These are phyloP conservation scores for Neonectria sp. DNA, from an alignment of 2,329 filamentous ascomycete species.

Conservation along the genomic window DNA sequence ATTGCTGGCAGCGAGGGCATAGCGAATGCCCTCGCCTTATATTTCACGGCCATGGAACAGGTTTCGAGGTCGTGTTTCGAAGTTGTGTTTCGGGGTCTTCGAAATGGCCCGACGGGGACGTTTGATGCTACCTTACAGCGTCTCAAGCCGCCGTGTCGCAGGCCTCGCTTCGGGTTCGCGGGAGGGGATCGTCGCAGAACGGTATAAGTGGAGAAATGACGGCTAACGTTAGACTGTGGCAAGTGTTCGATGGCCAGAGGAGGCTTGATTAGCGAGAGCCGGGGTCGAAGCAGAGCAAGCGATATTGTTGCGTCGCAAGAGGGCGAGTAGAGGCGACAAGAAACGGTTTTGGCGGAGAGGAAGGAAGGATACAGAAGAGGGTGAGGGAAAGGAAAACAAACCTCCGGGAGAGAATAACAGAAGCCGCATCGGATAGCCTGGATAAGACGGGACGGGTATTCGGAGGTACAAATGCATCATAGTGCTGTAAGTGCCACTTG, in stretches of 20 bases:
- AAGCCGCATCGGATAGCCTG: conserved; percentile 15
- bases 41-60: conserved; percentile 40
- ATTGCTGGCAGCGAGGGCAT: conserved; percentile 37
- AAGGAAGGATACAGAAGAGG: conserved; percentile 1
- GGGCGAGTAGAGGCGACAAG: background rate
- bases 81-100: background rate
- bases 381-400: background rate
- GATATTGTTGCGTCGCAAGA: conserved; percentile 29
- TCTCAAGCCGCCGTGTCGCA: conserved; percentile 21
- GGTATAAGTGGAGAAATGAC: conserved; percentile 30
- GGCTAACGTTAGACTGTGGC: conserved; percentile 16
- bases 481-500: background rate
- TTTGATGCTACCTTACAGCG: conserved; percentile 10
- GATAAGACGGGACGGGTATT: conserved; percentile 13
- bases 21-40: conserved; percentile 30
- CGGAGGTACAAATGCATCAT: conserved; percentile 4
- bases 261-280: conserved; percentile 39
- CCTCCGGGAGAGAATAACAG: background rate
- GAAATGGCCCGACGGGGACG: background rate
- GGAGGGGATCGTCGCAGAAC: conserved; percentile 38
- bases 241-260: conserved; percentile 11
- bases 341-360: background rate
- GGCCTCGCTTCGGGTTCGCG: conserved; percentile 14
- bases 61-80: conserved; percentile 27
- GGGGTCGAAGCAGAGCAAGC: conserved; percentile 39